Evolutionary conservation across 495 filamentous ascomycete genomes (phyloP), one percentile per base, ranked within the genome.

Genomic region (Podospora didyma): DNA sequence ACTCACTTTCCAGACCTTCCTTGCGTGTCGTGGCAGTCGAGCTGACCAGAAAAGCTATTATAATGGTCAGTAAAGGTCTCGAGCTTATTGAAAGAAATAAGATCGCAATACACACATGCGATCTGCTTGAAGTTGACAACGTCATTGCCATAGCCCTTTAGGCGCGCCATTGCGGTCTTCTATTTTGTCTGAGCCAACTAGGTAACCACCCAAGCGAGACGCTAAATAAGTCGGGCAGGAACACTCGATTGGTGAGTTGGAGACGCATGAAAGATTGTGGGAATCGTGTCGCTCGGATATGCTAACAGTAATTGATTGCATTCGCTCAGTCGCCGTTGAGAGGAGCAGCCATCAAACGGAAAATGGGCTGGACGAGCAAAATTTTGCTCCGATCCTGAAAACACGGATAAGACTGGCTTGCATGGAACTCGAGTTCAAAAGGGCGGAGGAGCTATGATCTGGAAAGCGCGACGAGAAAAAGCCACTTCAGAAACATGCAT

Each of bases 1-100:
- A 28, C 68, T 61, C 66, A 75, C 72, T 65, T 49, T 69, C 68
- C n/a, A 75, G 39, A 37, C 69, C 67, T 17, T 67, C 58, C 41
- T 65, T 62, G 24, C 64, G 66, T 34, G 61, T 60, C 19, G 45
- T 63, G 3, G 58, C 49, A 3, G 57, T 45, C 0, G 28, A 17
- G 23, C 48, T 58, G 35, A 41, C 47, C 16, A 70, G 51, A 10
- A 53, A 35, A 6, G 19, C 46, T 49, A 14, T 9, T n/a, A 19
- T 49, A 17, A n/a, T 45, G 51, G 35, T 51, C 45, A 49, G 46
- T 3, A 31, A 3, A 31, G 3, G 3, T 31, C 26, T n/a, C n/a
- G n/a, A 31, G 3, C 26, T 31, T 31, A 9, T 31, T 9, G 9
- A 31, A 31, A 31, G 24, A n/a, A 23, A n/a, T 14, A 34, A 7